Evolutionary conservation across 2,329 filamentous ascomycete species (phyloP).

Genomic region (Fusarium nodosum): DNA sequence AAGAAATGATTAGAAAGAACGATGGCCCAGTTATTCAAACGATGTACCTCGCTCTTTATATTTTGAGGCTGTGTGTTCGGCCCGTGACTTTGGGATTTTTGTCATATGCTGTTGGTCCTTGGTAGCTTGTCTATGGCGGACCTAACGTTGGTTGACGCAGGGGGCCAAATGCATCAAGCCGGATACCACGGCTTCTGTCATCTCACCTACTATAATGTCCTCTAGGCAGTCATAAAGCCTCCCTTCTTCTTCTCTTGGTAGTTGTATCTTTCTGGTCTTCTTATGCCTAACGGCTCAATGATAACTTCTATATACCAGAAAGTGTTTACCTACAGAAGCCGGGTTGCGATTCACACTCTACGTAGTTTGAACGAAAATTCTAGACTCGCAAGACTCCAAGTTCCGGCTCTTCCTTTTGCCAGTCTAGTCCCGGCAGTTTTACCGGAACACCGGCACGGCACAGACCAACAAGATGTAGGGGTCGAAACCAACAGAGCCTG

Average conservation of each 20-base stretch:
- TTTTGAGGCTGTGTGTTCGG: rapidly evolving
- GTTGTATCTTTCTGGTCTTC: background rate
- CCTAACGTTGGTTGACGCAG: background rate
- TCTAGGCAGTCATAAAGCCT: rapidly evolving
- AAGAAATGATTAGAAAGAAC: rapidly evolving
- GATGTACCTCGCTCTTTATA: background rate
- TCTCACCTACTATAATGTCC: background rate
- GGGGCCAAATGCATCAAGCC: background rate
- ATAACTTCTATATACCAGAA: too few species aligned
- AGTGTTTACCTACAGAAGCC: rapidly evolving
- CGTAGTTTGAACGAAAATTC: too few species aligned
- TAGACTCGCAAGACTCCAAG: background rate
- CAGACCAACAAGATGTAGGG: background rate
- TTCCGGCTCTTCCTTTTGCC: background rate
- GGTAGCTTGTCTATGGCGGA: too few species aligned
- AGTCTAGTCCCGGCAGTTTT: background rate
- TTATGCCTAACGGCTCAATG: background rate
- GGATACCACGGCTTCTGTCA: background rate
- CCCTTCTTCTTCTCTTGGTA: too few species aligned
- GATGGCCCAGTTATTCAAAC: rapidly evolving
- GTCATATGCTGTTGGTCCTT: background rate
- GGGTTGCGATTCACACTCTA: background rate
- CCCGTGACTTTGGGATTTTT: background rate
- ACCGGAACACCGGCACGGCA: background rate
- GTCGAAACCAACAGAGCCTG: background rate